A percentile compares a stretch with the other conserved stretches of the same genome.
Conservation (phyloP, 768 basidiomycete species). For the Trametes cinnabarina region DNA sequence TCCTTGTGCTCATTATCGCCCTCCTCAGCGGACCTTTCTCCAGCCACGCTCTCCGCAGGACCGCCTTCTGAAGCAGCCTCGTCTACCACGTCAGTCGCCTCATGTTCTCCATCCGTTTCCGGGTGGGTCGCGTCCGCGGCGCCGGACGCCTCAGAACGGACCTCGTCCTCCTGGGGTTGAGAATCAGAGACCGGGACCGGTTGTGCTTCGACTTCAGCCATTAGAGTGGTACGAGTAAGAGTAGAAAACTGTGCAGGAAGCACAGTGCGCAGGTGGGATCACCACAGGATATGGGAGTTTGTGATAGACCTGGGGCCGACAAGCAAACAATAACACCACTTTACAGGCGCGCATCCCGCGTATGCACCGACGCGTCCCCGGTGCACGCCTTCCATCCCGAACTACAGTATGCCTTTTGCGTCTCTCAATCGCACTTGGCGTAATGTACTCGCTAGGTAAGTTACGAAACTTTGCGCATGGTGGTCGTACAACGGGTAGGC, state of each 20-base stretch:
- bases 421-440: background rate
- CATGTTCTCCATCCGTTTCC: slow-evolving; percentile 36
- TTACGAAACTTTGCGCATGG: too few relatives aligned
- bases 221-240: slow-evolving; percentile 22
- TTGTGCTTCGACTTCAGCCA: slow-evolving; percentile 37
- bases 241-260: slow-evolving; percentile 17
- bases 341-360: slow-evolving; percentile 19
- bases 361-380: slow-evolving; percentile 17
- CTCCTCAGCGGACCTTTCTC: slow-evolving; percentile 16
- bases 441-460: background rate
- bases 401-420: background rate
- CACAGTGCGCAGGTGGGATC: slow-evolving; percentile 20
- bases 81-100: slow-evolving; percentile 35
- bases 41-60: slow-evolving; percentile 18
- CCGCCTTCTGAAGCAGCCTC: slow-evolving; percentile 21
- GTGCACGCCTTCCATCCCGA: slow-evolving; percentile 3
- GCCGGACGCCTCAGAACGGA: slow-evolving; percentile 25
- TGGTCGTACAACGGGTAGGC: too few relatives aligned
- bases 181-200: slow-evolving; percentile 18
- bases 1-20: slow-evolving; percentile 9
- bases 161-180: slow-evolving; percentile 21
- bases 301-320: slow-evolving; percentile 13
- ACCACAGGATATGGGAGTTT: slow-evolving; percentile 21
- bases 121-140: slow-evolving; percentile 22
- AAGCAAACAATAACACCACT: slow-evolving; percentile 19